Evolutionary conservation across 2,329 filamentous ascomycete species (phyloP).

Genomic region (Phoma sp.): DNA sequence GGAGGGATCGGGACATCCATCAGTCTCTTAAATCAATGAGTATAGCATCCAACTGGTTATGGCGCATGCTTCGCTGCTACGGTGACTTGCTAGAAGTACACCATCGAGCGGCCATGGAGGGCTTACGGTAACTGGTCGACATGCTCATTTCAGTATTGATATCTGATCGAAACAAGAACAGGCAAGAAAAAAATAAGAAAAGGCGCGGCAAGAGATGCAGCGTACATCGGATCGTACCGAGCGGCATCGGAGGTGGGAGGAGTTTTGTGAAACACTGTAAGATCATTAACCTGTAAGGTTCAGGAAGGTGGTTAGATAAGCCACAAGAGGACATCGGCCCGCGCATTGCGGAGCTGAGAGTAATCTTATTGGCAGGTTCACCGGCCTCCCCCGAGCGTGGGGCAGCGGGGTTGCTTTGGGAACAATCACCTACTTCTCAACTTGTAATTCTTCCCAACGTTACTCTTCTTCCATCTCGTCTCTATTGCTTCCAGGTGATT

Average conservation of each 20-base stretch:
- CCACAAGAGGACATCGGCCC: background rate
- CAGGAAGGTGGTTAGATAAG: conserved; percentile 20
- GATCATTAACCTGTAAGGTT: background rate
- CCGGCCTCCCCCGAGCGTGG: conserved; percentile 17
- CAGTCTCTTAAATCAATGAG: too few species aligned
- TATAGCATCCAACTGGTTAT: too few species aligned
- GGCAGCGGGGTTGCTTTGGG: conserved; percentile 11
- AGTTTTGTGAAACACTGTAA: background rate
- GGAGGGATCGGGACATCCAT: too few species aligned
- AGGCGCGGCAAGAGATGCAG: too few species aligned
- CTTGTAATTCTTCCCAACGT: background rate
- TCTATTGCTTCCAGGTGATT: background rate
- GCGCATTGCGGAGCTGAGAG: conserved; percentile 9
- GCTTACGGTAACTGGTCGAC: too few species aligned
- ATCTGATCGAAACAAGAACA: too few species aligned
- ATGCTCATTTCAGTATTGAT: too few species aligned
- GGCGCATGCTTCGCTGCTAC: too few species aligned
- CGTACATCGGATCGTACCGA: too few species aligned
- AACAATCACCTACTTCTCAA: background rate
- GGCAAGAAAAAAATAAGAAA: background rate
- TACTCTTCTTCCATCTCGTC: background rate
- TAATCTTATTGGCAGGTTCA: conserved; percentile 9
- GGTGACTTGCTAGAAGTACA: too few species aligned
- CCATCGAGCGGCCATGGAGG: too few species aligned
- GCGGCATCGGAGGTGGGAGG: background rate